Conservation (phyloP, 768 basidiomycete species). For the Hydnum rufescens region DNA sequence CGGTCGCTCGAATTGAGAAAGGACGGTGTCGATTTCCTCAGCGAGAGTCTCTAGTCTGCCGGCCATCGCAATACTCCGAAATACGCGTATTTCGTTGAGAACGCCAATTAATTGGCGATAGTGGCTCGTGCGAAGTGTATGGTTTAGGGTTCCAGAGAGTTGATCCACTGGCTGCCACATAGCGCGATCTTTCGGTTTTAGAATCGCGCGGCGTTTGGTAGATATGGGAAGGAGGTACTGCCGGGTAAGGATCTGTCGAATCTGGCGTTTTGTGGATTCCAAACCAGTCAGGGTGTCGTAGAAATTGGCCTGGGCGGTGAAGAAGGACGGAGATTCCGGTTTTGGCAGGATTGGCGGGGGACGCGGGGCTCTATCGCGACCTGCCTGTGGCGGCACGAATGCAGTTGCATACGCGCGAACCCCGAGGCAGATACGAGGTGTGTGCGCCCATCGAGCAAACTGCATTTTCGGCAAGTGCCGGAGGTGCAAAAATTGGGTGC, state of each 20-base stretch:
- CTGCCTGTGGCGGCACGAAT: too few relatives aligned
- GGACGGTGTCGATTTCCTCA: constrained; percentile 27
- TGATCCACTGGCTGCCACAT: constrained; percentile 45
- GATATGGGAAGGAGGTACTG: constrained; percentile 67
- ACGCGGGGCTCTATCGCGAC: too few relatives aligned
- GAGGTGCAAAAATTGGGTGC: too few relatives aligned
- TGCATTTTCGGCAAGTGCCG: too few relatives aligned
- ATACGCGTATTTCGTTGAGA: constrained; percentile 39
- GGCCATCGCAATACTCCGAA: constrained; percentile 33
- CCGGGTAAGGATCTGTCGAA: constrained; percentile 38
- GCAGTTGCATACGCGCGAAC: too few relatives aligned
- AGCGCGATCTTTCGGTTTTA: constrained; percentile 23
- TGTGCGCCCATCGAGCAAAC: too few relatives aligned
- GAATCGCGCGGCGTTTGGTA: constrained; percentile 38
- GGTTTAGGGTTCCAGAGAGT: constrained; percentile 33
- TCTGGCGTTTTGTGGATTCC: constrained; percentile 37
- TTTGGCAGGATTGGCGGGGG: too few relatives aligned
- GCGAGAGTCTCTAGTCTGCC: constrained; percentile 16
- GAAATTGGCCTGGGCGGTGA: constrained; percentile 57
- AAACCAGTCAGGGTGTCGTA: constrained; percentile 52
- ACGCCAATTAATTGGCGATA: constrained; percentile 49
- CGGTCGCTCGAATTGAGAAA: constrained; percentile 40
- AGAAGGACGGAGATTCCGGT: constrained; percentile 62
- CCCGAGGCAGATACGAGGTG: too few relatives aligned
- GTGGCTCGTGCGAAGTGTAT: constrained; percentile 43